Base-by-base conservation (phyloP, 768 basidiomycete genomes). In the Pisolithus marmoratus region DNA sequence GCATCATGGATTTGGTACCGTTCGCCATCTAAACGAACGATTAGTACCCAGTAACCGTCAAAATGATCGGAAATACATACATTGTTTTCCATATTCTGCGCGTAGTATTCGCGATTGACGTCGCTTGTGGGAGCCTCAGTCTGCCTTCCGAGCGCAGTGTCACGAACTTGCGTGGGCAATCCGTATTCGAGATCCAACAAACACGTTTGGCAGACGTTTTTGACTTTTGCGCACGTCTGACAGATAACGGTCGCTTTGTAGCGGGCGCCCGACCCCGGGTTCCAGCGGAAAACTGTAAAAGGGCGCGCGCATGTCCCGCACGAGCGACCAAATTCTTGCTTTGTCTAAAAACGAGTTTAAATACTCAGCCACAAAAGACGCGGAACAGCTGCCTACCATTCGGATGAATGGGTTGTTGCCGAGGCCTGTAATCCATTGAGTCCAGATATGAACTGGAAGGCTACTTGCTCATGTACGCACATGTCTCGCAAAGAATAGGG, bases 241-340 rank as follows among this genome's bases (percentile, higher is more conserved):
- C 94, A 96, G 54, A 97, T 84, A 54, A 96, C 93, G 11, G 96
- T 99, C 53, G 92, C 89, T 77, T 98, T 98, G 82, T 82, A 97
- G 26, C 95, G 85, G 67, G 85, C 87, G 38, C 94, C 95, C 3
- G 84, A 74, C 42, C 96, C 96, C 2, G 96, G 94, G 63, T 97
- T 95, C 96, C 96, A 99, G 38, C 93, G 87, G 73, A 99, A 99
- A 60, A 97, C 88, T 45, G 91, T 95, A 72, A 94, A 95, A 2
- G 92, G 96, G 22, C 96, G 81, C 3, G 94, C 93, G 65, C 96
- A 99, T 49, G 95, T 95, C 57, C 97, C 97, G 70, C 96, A 99
- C 49, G 93, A 93, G 24, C 88, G 80, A 4, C 94, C 96, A 56
- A 89, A 95, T 64, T 94, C 89, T 79, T 98, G 96, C 71, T 97